These are phyloP conservation scores for Diaporthe vaccinii DNA, from an alignment of 2,329 filamentous ascomycete species.

Conservation along the genomic window DNA sequence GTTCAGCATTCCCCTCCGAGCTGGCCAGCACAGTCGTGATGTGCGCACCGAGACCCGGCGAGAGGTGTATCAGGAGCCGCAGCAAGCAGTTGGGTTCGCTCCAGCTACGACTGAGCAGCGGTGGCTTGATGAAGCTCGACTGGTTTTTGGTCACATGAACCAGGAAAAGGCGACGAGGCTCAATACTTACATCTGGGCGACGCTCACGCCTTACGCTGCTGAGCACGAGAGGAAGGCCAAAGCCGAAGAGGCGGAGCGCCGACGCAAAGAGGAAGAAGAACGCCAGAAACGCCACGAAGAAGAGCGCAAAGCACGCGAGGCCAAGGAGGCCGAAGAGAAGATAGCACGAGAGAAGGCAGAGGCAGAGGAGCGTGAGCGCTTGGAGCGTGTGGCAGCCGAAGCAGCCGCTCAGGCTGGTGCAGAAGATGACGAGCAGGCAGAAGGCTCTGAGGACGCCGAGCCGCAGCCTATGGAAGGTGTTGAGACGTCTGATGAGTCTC, in stretches of 20 bases:
- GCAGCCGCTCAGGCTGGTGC: conserved; percentile 64
- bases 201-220: conserved; percentile 86
- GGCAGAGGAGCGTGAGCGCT: conserved; percentile 76
- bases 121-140: conserved; percentile 90
- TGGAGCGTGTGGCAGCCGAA: conserved; percentile 71
- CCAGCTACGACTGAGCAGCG: conserved; percentile 79
- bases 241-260: conserved; percentile 67
- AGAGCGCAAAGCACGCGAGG: conserved; percentile 75
- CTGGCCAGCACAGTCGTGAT: conserved; percentile 53
- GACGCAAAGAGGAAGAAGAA: conserved; percentile 68
- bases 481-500: conserved; percentile 61
- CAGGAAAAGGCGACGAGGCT: conserved; percentile 79
- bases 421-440: conserved; percentile 51
- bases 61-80: conserved; percentile 70
- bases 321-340: conserved; percentile 79
- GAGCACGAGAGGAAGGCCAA: conserved; percentile 82
- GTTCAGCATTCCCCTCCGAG: conserved; percentile 56
- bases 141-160: conserved; percentile 81
- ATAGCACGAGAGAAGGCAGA: conserved; percentile 76
- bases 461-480: conserved; percentile 72
- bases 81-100: conserved; percentile 82
- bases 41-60: conserved; percentile 63
- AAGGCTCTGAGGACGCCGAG: conserved; percentile 57
- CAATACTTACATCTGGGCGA: conserved; percentile 76
- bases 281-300: conserved; percentile 74